These are phyloP conservation scores for Pythium folliculosum DNA, from an alignment of 352 stramenopile genomes.

Conservation along the genomic window DNA sequence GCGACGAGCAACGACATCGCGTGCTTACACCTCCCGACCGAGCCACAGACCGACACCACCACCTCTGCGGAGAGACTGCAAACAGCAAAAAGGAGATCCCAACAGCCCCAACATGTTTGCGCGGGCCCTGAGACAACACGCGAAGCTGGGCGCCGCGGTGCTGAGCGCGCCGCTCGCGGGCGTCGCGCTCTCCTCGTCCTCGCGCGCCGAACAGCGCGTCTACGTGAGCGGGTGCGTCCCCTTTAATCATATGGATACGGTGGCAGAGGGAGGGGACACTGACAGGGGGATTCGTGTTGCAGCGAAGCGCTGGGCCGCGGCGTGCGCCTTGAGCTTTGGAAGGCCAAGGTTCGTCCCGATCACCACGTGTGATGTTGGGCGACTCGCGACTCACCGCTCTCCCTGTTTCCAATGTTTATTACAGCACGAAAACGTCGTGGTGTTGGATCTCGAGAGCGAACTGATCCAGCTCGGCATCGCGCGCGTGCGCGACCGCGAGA, in stretches of 20 bases:
- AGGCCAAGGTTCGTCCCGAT: slow-evolving; percentile 63
- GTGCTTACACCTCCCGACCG: no score
- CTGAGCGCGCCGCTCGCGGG: slow-evolving; percentile 39
- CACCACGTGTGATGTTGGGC: background rate
- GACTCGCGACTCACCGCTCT: no score
- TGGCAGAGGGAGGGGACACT: background rate
- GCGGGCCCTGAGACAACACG: slow-evolving; percentile 23
- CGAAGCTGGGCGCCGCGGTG: slow-evolving; percentile 30
- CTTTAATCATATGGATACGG: background rate
- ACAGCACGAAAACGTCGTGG: slow-evolving; percentile 86
- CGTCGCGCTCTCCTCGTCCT: slow-evolving; percentile 23
- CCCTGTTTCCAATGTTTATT: background rate
- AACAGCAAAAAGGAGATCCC: slow-evolving; percentile 1
- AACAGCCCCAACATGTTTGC: slow-evolving; percentile 35
- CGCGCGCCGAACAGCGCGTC: slow-evolving; percentile 56
- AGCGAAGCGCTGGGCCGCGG: slow-evolving; percentile 79
- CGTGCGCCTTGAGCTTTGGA: slow-evolving; percentile 84
- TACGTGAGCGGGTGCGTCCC: slow-evolving; percentile 60
- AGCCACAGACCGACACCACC: background rate
- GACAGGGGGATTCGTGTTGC: background rate
- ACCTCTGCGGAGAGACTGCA: background rate
- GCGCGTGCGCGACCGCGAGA: slow-evolving; percentile 74
- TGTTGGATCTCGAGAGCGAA: slow-evolving; percentile 84
- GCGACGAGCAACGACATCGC: background rate
- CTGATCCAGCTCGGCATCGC: slow-evolving; percentile 84